Evolutionary conservation across 371 early-diverging fungal species (phyloP).

Genomic region (Syncephalastrum racemosum): DNA sequence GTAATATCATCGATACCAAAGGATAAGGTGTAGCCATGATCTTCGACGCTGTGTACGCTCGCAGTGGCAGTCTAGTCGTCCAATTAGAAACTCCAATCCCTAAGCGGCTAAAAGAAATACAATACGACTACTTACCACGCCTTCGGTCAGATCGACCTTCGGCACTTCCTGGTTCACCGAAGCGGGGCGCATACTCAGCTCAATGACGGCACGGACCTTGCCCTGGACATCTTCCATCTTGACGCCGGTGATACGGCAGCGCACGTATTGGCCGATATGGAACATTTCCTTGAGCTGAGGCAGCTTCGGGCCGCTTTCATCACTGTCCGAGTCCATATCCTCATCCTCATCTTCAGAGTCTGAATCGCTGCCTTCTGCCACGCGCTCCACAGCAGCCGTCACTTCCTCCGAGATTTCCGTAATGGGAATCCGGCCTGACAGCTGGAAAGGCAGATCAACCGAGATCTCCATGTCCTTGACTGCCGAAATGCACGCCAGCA

Average conservation of each 20-base stretch:
- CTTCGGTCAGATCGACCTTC: slow-evolving; percentile 53
- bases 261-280: slow-evolving; percentile 74
- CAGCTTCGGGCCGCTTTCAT: slow-evolving; percentile 26
- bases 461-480: slow-evolving; percentile 81
- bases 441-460: slow-evolving; percentile 77
- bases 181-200: slow-evolving; percentile 72
- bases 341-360: slow-evolving; percentile 36
- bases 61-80: slow-evolving; percentile 55
- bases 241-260: slow-evolving; percentile 58
- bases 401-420: slow-evolving; percentile 74
- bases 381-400: slow-evolving; percentile 62
- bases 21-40: slow-evolving; percentile 81
- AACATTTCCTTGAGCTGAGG: slow-evolving; percentile 65
- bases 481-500: slow-evolving; percentile 78
- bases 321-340: slow-evolving; percentile 5
- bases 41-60: slow-evolving; percentile 71
- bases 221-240: slow-evolving; percentile 38
- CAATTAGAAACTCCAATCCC: neutral
- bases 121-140: slow-evolving; percentile 48
- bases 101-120: neutral
- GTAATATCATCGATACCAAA: slow-evolving; percentile 65
- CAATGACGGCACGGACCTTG: slow-evolving; percentile 51
- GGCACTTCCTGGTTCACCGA: slow-evolving; percentile 60
- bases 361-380: slow-evolving; percentile 58
- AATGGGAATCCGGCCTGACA: slow-evolving; percentile 76